These are phyloP conservation scores for Simplicillium sp. DNA, from an alignment of 2,329 filamentous ascomycete genomes.

Conservation along the genomic window DNA sequence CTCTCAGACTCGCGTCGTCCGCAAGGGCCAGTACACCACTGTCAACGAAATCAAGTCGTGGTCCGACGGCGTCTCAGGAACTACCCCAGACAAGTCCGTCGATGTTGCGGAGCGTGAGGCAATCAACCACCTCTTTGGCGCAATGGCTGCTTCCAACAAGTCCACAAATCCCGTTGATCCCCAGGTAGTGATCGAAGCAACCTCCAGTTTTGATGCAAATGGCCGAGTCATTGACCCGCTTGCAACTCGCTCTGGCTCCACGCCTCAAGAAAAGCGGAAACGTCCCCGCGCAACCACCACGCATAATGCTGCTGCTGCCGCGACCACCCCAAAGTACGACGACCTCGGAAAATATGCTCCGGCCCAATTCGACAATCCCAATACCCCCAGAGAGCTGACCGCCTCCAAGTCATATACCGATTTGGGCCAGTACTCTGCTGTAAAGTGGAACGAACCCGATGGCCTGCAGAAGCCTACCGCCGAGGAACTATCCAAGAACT, in stretches of 20 bases:
- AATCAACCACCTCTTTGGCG: conserved; percentile 32
- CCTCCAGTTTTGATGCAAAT: conserved; percentile 7
- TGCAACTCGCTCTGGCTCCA: conserved; percentile 42
- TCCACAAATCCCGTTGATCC: conserved; percentile 6
- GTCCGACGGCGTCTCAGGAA: conserved; percentile 25
- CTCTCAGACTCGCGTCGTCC: neutral
- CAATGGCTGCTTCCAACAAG: conserved; percentile 10
- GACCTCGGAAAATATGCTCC: conserved; percentile 24
- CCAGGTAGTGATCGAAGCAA: conserved; percentile 15
- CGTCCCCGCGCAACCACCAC: no score
- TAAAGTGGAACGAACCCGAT: conserved; percentile 14
- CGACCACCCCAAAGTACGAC: conserved; percentile 19
- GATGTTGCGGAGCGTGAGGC: conserved; percentile 35
- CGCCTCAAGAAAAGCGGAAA: conserved; percentile 12
- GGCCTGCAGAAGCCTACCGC: conserved; percentile 5
- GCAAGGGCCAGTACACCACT: conserved; percentile 22
- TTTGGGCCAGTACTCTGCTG: conserved; percentile 15
- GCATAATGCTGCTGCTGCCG: no score
- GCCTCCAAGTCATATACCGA: conserved; percentile 18
- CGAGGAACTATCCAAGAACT: conserved; percentile 19
- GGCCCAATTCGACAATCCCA: conserved; percentile 17
- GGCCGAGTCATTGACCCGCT: conserved; percentile 43
- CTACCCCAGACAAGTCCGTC: conserved; percentile 29
- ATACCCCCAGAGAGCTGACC: conserved; percentile 14
- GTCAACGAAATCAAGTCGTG: conserved; percentile 23